Percentiles rank a stretch among this genome's conserved stretches.
These are phyloP conservation scores for Apiotrichum mycotoxinovorans DNA, from an alignment of 1,284 basidiomycete species.

Conservation along the genomic window DNA sequence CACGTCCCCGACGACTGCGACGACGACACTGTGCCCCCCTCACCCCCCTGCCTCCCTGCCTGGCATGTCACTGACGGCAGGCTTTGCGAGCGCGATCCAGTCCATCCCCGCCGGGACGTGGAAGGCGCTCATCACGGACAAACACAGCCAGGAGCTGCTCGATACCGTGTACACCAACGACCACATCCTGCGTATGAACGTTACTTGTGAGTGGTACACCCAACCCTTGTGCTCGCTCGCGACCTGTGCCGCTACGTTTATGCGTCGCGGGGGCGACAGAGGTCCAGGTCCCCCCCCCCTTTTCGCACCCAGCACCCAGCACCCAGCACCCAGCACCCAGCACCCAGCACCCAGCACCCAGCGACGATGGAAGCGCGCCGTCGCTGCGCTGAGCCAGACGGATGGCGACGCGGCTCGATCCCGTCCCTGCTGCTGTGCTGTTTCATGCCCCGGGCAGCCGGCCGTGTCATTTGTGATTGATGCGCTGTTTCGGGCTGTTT, in stretches of 20 bases:
- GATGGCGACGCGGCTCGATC: too few relatives aligned
- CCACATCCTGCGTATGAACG: slow-evolving; percentile 89
- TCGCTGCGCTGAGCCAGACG: too few relatives aligned
- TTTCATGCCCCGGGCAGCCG: background rate
- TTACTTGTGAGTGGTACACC: slow-evolving; percentile 85
- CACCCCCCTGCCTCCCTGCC: background rate
- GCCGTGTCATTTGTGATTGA: background rate
- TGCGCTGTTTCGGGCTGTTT: background rate
- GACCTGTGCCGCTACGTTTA: too few relatives aligned
- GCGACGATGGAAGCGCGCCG: too few relatives aligned
- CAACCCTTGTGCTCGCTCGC: too few relatives aligned
- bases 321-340: too few relatives aligned
- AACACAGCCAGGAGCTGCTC: slow-evolving; percentile 79
- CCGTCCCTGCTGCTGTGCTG: background rate
- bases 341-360: too few relatives aligned
- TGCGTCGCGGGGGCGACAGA: too few relatives aligned
- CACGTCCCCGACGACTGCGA: too few relatives aligned
- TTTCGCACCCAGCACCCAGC: too few relatives aligned
- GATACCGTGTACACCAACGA: slow-evolving; percentile 85
- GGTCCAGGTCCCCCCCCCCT: too few relatives aligned
- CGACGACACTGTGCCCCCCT: background rate
- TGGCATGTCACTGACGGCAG: slow-evolving; percentile 25
- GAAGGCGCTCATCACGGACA: slow-evolving; percentile 97
- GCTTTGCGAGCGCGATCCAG: slow-evolving; percentile 50
- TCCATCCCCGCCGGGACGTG: slow-evolving; percentile 75